Evolutionary conservation across 768 basidiomycete species (phyloP).

Genomic region (Collybia sordida): DNA sequence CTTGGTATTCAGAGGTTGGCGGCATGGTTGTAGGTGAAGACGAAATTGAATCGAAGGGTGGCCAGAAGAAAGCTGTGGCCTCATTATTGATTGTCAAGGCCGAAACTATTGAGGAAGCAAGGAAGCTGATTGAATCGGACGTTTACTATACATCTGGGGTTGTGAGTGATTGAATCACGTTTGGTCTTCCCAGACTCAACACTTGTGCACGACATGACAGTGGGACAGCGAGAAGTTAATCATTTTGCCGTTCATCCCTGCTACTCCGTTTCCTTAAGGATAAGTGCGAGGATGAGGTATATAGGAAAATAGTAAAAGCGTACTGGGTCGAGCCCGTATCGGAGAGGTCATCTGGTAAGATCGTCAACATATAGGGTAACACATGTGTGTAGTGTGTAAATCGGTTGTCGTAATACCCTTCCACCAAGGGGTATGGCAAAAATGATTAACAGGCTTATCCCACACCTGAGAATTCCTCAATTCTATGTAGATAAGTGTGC

Average conservation of each 20-base stretch:
- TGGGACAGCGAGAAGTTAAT: conserved; percentile 61
- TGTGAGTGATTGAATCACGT: conserved; percentile 23
- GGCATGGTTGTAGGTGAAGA: conserved; percentile 51
- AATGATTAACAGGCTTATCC: too few relatives aligned
- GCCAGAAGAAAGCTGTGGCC: conserved; percentile 44
- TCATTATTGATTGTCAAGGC: conserved; percentile 53
- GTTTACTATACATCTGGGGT: conserved; percentile 39
- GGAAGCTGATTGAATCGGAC: conserved; percentile 29
- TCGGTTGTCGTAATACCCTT: too few relatives aligned
- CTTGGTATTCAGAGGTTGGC: conserved; percentile 37
- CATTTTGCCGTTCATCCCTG: conserved; percentile 47
- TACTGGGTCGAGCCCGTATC: not conserved
- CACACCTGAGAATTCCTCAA: too few relatives aligned
- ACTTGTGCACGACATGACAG: conserved; percentile 25
- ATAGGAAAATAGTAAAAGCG: not conserved
- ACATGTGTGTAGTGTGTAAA: too few relatives aligned
- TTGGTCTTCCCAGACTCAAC: not conserved
- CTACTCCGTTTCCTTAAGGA: conserved; percentile 24
- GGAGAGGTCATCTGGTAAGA: not conserved
- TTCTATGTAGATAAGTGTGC: too few relatives aligned
- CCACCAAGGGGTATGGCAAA: too few relatives aligned
- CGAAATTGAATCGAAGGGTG: conserved; percentile 29
- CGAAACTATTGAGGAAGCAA: conserved; percentile 44
- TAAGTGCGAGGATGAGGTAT: conserved; percentile 5
- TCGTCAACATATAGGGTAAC: not conserved